Percentiles rank a stretch among this genome's conserved stretches.
phyloP scores from a whole-genome alignment of 2,329 filamentous ascomycete species.

The Stachybotrys chlorohalonatus region DNA sequence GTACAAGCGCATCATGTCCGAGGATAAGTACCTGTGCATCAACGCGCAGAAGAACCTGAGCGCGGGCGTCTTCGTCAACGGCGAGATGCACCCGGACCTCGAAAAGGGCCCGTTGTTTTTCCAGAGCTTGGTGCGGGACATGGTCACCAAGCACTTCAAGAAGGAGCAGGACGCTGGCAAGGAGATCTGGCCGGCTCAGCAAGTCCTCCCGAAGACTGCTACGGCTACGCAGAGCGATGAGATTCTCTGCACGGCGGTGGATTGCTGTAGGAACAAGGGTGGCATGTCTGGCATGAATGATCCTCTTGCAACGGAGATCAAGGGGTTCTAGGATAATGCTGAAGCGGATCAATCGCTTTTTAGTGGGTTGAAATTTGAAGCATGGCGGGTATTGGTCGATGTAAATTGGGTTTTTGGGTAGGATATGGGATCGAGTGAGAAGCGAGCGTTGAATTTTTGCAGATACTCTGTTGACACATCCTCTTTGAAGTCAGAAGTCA shows the following conservation, averaged over 20 bases:
- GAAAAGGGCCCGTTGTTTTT: conserved; percentile 52
- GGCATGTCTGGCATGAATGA: neutral
- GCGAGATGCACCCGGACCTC: conserved; percentile 51
- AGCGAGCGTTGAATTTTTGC: neutral
- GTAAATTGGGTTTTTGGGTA: neutral
- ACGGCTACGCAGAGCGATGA: conserved; percentile 15
- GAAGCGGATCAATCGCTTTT: neutral
- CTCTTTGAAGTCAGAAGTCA: too few relatives aligned
- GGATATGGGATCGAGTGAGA: neutral
- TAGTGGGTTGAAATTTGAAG: too few relatives aligned
- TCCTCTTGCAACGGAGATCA: conserved; percentile 1
- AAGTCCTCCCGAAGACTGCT: conserved; percentile 18
- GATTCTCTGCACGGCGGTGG: conserved; percentile 24
- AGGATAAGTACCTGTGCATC: conserved; percentile 55
- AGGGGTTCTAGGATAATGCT: neutral
- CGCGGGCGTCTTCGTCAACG: conserved; percentile 52
- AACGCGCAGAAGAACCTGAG: conserved; percentile 52
- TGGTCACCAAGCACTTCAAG: conserved; percentile 36
- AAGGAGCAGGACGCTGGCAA: conserved; percentile 31
- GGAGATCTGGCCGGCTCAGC: conserved; percentile 45
- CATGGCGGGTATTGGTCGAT: neutral
- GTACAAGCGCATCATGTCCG: conserved; percentile 55
- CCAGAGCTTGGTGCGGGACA: conserved; percentile 40
- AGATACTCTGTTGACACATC: too few relatives aligned
- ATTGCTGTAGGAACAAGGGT: conserved; percentile 18